Base-by-base conservation (phyloP, 2,329 filamentous ascomycete species). In the Diplodia scrobiculata region DNA sequence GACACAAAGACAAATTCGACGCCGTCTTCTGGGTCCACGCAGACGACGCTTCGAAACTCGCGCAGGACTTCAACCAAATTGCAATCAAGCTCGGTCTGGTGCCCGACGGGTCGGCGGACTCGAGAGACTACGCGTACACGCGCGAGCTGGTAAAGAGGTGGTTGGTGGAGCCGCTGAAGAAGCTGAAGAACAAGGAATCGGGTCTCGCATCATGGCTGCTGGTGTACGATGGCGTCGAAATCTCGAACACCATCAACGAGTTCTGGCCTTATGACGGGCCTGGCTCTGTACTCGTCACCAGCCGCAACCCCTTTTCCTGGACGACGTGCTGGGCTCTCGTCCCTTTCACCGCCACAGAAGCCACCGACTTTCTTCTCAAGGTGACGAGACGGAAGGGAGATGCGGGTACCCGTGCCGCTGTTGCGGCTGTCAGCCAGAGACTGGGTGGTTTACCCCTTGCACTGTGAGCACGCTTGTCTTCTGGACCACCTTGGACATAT, bases 381-480 rank as follows among this genome's bases (percentile, higher is more conserved):
- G 7, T 63, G 27, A 63, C 48, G n/a, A 9, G 14, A 0, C 38
- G 59, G 13, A 14, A 63, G 2, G 48, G 34, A 1, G 59, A 63
- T n/a, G 19, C 29, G 0, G 34, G 11, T 1, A 19, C 34, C 51
- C 47, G 36, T 25, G 10, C 10, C 1, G 14, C 54, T 3, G 36
- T 14, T 3, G 36, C 25, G 14, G 13, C 65, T 52, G 65, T 69
- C 62, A 54, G 65, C 52, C 2, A 67, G 32, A 27, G 52, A 2
- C 38, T 70, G 5, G 68, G 68, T 11, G 69, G 69, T 19, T 29
- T 72, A 9, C 70, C 70, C 36, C 53, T 72, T 1, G 69, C 69
- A 21, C 41, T 72, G 41, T 45, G n/a, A 45, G n/a, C n/a, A n/a
- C n/a, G n/a, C n/a, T n/a, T n/a, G n/a, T n/a, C n/a, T n/a, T n/a